Evolutionary conservation across 352 stramenopile species (phyloP).

Genomic region (Blastocystis sp.): DNA sequence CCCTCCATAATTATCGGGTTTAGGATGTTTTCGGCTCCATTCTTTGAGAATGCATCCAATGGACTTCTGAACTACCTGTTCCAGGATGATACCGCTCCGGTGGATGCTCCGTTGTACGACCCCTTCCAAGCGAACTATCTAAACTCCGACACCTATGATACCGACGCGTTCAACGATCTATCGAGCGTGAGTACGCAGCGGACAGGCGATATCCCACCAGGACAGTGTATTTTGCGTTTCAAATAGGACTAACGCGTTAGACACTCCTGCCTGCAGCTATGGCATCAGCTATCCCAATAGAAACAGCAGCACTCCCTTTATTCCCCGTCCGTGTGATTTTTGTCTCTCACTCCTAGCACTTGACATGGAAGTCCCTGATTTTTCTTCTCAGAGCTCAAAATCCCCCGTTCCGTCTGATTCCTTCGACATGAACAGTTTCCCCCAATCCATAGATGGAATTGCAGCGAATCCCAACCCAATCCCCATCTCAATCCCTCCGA

Average conservation of each 20-base stretch:
- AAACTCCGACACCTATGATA: constrained; percentile 26
- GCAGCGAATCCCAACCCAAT: background rate
- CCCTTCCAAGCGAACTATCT: background rate
- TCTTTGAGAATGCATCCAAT: constrained; percentile 65
- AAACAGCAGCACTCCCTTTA: background rate
- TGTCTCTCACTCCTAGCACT: background rate
- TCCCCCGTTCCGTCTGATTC: background rate
- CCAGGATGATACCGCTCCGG: constrained; percentile 24
- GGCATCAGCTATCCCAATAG: constrained; percentile 50
- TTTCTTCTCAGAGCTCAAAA: background rate
- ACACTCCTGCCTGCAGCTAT: constrained; percentile 26
- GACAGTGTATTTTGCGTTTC: background rate
- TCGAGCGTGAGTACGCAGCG: constrained; percentile 53
- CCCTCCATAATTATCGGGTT: constrained; percentile 1
- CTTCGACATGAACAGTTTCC: background rate
- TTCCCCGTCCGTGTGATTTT: background rate
- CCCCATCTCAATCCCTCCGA: background rate
- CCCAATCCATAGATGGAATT: background rate
- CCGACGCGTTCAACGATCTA: constrained; percentile 31
- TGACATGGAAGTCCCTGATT: background rate
- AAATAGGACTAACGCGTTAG: constrained; percentile 24
- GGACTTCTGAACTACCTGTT: constrained; percentile 61
- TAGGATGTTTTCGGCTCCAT: constrained; percentile 33
- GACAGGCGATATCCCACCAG: constrained; percentile 9
- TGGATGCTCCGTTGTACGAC: constrained; percentile 39